Conservation (phyloP, 2,329 filamentous ascomycete species). For the Cladophialophora immunda region DNA sequence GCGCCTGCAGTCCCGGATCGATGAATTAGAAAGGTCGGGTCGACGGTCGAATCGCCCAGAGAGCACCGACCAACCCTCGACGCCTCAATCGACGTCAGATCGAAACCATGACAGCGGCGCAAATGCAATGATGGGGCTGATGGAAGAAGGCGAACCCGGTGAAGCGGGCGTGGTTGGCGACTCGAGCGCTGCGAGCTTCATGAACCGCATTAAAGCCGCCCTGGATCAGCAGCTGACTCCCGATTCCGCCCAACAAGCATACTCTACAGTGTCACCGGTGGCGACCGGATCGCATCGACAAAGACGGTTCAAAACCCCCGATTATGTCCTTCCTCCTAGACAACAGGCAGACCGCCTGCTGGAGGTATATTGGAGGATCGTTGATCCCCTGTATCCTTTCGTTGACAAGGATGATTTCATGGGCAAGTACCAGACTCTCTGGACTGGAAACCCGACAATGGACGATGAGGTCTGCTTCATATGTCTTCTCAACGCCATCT, state of each 20-base stretch:
- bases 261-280: constrained; percentile 39
- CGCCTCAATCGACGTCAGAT: constrained; percentile 3
- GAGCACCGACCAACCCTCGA: not conserved
- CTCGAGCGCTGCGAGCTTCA: constrained; percentile 30
- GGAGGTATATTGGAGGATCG: constrained; percentile 20
- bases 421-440: constrained; percentile 50
- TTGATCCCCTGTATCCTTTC: constrained; percentile 24
- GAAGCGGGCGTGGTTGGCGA: constrained; percentile 10
- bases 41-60: not conserved
- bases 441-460: constrained; percentile 15
- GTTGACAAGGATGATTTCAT: constrained; percentile 49
- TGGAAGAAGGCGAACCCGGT: constrained; percentile 11
- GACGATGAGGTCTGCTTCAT: constrained; percentile 55
- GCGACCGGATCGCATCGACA: not conserved
- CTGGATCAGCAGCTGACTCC: constrained; percentile 19
- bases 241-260: constrained; percentile 1
- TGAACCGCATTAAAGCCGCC: constrained; percentile 26
- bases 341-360: constrained; percentile 25
- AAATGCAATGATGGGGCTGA: constrained; percentile 31
- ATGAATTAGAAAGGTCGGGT: constrained; percentile 25
- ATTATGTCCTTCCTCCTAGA: constrained; percentile 28
- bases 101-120: constrained; percentile 4
- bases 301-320: constrained; percentile 32
- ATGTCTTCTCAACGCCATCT: constrained; percentile 57
- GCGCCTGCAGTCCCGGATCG: constrained; percentile 20